Base-by-base conservation (phyloP, 805 yeast species). In the Debaryomyces hansenii region DNA sequence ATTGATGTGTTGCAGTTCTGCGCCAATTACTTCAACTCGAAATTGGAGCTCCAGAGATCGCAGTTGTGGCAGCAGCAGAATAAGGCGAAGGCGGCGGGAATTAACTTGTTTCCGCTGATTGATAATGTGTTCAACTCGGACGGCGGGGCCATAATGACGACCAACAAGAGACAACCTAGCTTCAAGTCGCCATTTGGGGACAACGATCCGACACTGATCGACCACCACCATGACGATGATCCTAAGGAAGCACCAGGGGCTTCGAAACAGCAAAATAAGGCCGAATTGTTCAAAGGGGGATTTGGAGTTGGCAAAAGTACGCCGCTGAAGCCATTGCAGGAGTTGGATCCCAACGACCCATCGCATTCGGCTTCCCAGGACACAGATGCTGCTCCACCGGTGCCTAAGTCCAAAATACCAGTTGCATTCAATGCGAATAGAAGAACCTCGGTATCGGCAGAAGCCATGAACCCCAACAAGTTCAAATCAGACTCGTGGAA, bases 401-500 rank as follows among this genome's bases (percentile, higher is more conserved):
- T 60, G 10, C 45, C 52, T 14, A 53, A 63, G 14, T 48, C 54
- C 46, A 66, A 72, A 50, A 68, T 82, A 47, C 89, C 87, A 34
- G 65, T 75, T 46, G 75, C 80, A 43, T 85, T 85, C 66, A 87
- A 84, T 63, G 90, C 88, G 44, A 80, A 84, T 63, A 82, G 97
- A 72, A 83, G 97, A 71, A 87, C 90, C 3, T 85, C 95, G 16
- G 97, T 90, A 11, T 82, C 90, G 46, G 97, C 96, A 4, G 97
- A 90, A 67, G 85, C 94, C 2, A 65, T 87, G 57, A 85, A 87
- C 60, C 95, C 94, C 5, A 83, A 82, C 50, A 80, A 79, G 29
- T 83, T 87, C 58, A 73, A 74, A 45, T 75, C 80, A 29, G 87
- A 82, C 58, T 76, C 80, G 44, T 86, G 91, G 91, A 79, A 72